Evolutionary conservation across 2,329 filamentous ascomycete species (phyloP), one percentile per base, ranked within the genome.

Genomic region (Ophiosphaerella korrae): DNA sequence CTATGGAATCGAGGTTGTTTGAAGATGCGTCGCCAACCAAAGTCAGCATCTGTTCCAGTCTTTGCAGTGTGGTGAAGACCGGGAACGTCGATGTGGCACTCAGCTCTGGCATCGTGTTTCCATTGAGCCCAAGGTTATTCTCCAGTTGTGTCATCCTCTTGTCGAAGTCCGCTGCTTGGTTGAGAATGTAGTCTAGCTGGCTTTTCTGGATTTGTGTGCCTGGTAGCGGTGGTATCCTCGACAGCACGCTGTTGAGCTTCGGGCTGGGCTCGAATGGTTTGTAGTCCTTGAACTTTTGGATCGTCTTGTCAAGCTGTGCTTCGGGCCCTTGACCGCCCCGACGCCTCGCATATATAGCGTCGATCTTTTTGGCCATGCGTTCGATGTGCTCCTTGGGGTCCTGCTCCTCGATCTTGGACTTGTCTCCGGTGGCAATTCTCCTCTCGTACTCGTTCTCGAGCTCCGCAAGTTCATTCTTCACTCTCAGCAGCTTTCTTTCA

Each of bases 161-260:
- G 69, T 97, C 93, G 65, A 99, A 97, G 56, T 94, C 89, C 21
- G 92, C 90, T 6, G 90, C 88, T 72, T 92, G 89, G 31, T 87
- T 85, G 32, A 97, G 80, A 23, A 88, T 84, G 65, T 90, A 88
- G 8, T 76, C 71, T 16, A 75, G 53, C 31, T 74, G 70, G 11
- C 49, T 60, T 44, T 45, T 62, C 52, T 71, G 70, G 9, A 71
- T 54, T 38, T 72, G 71, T 16, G 61, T 62, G 2, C 69, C 70
- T 6, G 68, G 69, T 7, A 72, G 48, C 16, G 68, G 69, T 5
- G 67, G 67, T 50, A 66, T 63, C 3, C 63, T 64, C 39, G 59
- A 62, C 36, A 73, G 67, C 2, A 66, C 68, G 21, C 63, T 60
- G 26, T 53, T 59, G 29, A 73, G 61, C 8, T 60, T 57, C 38